Percentiles rank a stretch among this genome's conserved stretches.
phyloP scores from a whole-genome alignment of 768 basidiomycete genomes.

The Lentinula aciculospora region DNA sequence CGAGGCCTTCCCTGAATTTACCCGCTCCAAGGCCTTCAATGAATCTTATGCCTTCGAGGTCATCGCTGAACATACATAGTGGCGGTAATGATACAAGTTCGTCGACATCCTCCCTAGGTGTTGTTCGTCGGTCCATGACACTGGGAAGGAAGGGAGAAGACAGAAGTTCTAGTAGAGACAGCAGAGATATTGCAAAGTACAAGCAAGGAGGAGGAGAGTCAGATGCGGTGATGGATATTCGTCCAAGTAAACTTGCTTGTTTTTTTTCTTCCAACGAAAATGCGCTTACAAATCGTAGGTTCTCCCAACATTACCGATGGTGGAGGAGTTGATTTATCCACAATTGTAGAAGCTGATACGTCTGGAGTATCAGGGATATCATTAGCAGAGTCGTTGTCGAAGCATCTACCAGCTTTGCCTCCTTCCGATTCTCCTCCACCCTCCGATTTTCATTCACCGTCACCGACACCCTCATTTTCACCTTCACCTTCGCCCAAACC shows the following conservation, averaged over 20 bases:
- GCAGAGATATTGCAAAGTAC: not conserved
- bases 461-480: not conserved
- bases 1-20: not conserved
- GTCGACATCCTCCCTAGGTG: not conserved
- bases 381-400: not conserved
- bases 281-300: not conserved
- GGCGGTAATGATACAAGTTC: not conserved
- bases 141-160: not conserved
- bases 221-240: not conserved
- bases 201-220: not conserved
- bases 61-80: not conserved
- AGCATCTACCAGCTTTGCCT: not conserved
- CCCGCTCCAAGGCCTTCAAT: not conserved
- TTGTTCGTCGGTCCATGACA: not conserved
- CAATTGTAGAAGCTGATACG: constrained; percentile 6
- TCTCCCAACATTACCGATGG: not conserved
- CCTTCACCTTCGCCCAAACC: not conserved
- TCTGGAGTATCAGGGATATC: constrained; percentile 1
- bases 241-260: not conserved
- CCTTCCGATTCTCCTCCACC: constrained; percentile 1
- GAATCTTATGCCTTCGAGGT: not conserved
- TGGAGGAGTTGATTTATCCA: constrained; percentile 1
- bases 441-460: not conserved
- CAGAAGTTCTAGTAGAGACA: not conserved
- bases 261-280: not conserved